These are phyloP conservation scores for Pilatotrama ljubarskyi DNA, from an alignment of 768 basidiomycete species.

Conservation along the genomic window DNA sequence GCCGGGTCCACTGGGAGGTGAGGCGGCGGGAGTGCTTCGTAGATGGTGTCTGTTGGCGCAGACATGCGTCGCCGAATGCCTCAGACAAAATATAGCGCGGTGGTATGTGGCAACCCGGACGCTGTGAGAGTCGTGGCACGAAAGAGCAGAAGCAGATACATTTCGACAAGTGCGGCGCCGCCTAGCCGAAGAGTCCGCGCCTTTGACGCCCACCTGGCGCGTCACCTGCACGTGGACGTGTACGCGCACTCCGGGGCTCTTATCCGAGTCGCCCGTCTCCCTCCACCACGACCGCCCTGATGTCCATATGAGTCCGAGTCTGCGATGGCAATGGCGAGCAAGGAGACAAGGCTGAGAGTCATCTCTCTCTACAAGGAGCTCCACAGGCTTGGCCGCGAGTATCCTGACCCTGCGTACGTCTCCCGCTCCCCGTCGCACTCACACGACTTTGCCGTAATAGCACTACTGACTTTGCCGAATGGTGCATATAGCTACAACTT, in stretches of 20 bases:
- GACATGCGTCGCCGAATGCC: not conserved
- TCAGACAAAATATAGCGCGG: not conserved
- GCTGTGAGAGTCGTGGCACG: not conserved
- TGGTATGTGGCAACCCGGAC: not conserved
- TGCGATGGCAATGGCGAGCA: constrained; percentile 44
- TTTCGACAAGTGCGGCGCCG: not conserved
- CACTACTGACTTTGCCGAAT: not conserved
- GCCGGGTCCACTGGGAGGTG: constrained; percentile 17
- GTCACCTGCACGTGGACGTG: constrained; percentile 10
- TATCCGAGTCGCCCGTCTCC: not conserved
- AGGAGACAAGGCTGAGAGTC: constrained; percentile 58
- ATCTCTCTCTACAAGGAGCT: constrained; percentile 82
- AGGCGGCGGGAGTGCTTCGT: constrained; percentile 22
- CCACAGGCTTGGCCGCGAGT: constrained; percentile 76
- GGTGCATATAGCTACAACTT: constrained; percentile 64
- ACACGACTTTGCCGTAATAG: not conserved
- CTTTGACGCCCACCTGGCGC: not conserved
- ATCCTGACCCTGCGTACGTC: constrained; percentile 77
- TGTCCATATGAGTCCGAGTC: not conserved
- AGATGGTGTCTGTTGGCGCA: constrained; percentile 15
- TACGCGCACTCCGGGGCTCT: not conserved
- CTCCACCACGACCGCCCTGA: not conserved
- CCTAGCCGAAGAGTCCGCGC: not conserved
- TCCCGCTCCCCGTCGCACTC: not conserved
- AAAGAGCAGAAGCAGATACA: not conserved